These are phyloP conservation scores for Gamarada debralockiae DNA, from an alignment of 495 filamentous ascomycete species.

Conservation along the genomic window DNA sequence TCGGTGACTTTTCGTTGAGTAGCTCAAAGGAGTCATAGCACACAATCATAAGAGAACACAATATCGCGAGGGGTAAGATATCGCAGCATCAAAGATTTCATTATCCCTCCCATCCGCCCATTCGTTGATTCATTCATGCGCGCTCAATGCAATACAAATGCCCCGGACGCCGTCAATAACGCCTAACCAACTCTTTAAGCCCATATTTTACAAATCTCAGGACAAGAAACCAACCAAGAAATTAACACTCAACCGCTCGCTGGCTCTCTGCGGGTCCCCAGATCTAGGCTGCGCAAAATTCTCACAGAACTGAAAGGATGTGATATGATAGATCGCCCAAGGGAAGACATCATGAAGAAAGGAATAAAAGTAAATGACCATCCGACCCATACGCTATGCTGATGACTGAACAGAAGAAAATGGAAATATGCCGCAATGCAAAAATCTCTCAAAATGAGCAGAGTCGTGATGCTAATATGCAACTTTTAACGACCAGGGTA, in stretches of 20 bases:
- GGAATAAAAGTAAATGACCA: slow-evolving; percentile 20
- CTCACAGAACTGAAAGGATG: neutral
- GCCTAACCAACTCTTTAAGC: slow-evolving; percentile 21
- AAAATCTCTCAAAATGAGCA: slow-evolving; percentile 36
- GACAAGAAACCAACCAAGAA: neutral
- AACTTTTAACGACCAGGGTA: slow-evolving; percentile 28
- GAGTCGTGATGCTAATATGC: slow-evolving; percentile 42
- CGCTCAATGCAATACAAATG: slow-evolving; percentile 11
- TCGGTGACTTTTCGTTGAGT: too few relatives aligned
- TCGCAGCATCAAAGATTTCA: slow-evolving; percentile 13
- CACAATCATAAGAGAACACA: neutral
- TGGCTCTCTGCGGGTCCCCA: neutral
- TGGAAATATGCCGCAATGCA: slow-evolving; percentile 31
- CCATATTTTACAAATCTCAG: slow-evolving; percentile 24
- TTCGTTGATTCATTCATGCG: slow-evolving; percentile 3
- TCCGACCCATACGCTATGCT: slow-evolving; percentile 26
- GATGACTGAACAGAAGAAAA: slow-evolving; percentile 15
- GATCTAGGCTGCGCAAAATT: slow-evolving; percentile 20
- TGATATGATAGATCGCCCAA: slow-evolving; percentile 4
- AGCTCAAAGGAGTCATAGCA: neutral
- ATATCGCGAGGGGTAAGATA: neutral
- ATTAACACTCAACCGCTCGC: neutral
- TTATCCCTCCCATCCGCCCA: slow-evolving; percentile 10
- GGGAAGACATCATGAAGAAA: slow-evolving; percentile 19
- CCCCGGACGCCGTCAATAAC: slow-evolving; percentile 15